A percentile compares a stretch with the other conserved stretches of the same genome.
phyloP scores from a whole-genome alignment of 805 yeast species.

The Pichia rugopelliculosa region DNA sequence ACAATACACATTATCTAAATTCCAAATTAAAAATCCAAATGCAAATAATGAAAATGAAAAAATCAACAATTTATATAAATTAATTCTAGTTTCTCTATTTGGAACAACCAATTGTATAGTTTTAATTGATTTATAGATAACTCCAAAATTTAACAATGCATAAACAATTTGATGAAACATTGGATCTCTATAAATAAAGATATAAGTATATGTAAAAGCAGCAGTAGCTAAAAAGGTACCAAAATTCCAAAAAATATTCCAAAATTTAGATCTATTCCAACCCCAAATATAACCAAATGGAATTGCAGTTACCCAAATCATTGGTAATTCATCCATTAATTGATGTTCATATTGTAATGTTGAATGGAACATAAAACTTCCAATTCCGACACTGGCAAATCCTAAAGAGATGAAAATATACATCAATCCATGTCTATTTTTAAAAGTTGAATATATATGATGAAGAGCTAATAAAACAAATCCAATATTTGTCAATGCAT shows the following conservation, averaged over 20 bases:
- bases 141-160: conserved; percentile 66
- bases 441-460: conserved; percentile 46
- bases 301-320: conserved; percentile 95
- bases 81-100: conserved; percentile 15
- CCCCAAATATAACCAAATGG: conserved; percentile 50
- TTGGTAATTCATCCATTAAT: conserved; percentile 89
- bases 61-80: conserved; percentile 22
- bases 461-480: conserved; percentile 27
- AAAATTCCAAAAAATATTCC: conserved; percentile 17
- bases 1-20: conserved; percentile 79
- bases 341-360: conserved; percentile 86
- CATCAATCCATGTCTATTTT: conserved; percentile 58
- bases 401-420: conserved; percentile 70
- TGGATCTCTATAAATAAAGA: conserved; percentile 66
- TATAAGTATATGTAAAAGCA: conserved; percentile 58
- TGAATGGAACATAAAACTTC: conserved; percentile 96
- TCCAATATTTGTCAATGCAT: conserved; percentile 65
- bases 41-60: conserved; percentile 39
- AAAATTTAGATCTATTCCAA: conserved; percentile 20
- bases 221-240: conserved; percentile 30
- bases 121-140: conserved; percentile 49
- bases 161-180: conserved; percentile 84
- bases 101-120: conserved; percentile 21
- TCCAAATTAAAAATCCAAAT: conserved; percentile 81
- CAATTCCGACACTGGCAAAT: conserved; percentile 83